phyloP scores from a whole-genome alignment of 331 rosid species.

The Prunus yedoensis region DNA sequence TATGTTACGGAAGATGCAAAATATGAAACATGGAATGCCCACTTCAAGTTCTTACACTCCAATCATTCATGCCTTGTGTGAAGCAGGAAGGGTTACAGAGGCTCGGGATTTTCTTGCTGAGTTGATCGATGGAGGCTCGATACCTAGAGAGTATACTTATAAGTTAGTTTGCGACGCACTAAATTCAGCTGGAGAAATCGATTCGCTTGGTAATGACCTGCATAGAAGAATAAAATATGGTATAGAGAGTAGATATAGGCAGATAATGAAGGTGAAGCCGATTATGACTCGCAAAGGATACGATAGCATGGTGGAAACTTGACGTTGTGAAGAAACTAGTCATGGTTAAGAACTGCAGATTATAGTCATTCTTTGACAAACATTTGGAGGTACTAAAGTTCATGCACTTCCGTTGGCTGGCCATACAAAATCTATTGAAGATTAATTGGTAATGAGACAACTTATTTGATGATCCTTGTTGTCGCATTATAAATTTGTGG shows the following conservation, averaged over 20 bases:
- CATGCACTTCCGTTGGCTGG: not conserved
- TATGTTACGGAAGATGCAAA: constrained; percentile 65
- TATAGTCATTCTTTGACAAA: not conserved
- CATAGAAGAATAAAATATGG: constrained; percentile 58
- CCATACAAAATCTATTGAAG: not conserved
- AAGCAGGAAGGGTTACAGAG: constrained; percentile 59
- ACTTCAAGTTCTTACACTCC: constrained; percentile 77
- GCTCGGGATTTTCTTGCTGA: constrained; percentile 69
- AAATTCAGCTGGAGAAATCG: constrained; percentile 36
- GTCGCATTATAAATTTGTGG: not conserved
- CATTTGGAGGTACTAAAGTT: not conserved
- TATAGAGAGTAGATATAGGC: constrained; percentile 49
- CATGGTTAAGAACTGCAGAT: not conserved
- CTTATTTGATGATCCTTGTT: not conserved
- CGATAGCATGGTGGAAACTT: constrained; percentile 22
- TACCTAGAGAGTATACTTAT: constrained; percentile 83
- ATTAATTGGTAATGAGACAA: not conserved
- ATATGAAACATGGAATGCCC: constrained; percentile 50
- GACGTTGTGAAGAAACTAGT: not conserved
- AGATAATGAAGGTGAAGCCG: constrained; percentile 52
- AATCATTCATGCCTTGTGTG: constrained; percentile 71
- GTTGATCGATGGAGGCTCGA: constrained; percentile 61
- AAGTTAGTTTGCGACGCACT: constrained; percentile 54
- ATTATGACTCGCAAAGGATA: constrained; percentile 64
- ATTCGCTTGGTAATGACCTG: constrained; percentile 39